Percentiles rank a stretch among this genome's conserved stretches.
These are phyloP conservation scores for Sugiyamaella novakii DNA, from an alignment of 1,139 yeast species.

Conservation along the genomic window DNA sequence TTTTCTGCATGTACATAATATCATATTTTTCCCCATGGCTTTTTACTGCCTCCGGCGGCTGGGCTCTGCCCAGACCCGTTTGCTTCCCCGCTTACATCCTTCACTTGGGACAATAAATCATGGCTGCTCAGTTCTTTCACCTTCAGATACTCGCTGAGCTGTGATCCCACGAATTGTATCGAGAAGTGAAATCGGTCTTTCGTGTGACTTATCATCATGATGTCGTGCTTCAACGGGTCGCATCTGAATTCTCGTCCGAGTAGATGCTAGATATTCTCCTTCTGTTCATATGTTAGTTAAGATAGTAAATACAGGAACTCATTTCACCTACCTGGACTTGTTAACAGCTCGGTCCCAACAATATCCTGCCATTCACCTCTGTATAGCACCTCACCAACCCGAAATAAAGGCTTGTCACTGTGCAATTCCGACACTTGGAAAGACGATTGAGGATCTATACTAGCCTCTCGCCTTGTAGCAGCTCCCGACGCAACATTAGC, in stretches of 20 bases:
- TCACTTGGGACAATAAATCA: too few relatives aligned
- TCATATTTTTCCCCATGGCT: neutral
- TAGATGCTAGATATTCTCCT: constrained; percentile 34
- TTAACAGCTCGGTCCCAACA: constrained; percentile 77
- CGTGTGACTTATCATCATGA: constrained; percentile 7
- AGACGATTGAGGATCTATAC: constrained; percentile 39
- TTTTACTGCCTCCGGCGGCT: neutral
- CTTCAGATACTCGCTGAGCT: constrained; percentile 1
- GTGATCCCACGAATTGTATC: constrained; percentile 35
- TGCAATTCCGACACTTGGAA: constrained; percentile 58
- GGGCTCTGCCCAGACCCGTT: neutral
- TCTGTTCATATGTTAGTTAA: constrained; percentile 17
- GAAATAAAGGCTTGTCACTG: constrained; percentile 54
- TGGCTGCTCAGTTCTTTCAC: too few relatives aligned
- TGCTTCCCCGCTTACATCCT: too few relatives aligned
- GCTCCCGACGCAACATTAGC: constrained; percentile 19
- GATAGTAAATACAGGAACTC: neutral
- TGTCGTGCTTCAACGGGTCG: constrained; percentile 20
- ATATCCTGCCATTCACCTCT: constrained; percentile 77
- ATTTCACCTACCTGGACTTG: constrained; percentile 15
- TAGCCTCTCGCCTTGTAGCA: constrained; percentile 13
- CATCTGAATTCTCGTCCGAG: constrained; percentile 30
- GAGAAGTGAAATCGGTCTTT: constrained; percentile 25
- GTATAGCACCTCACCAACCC: constrained; percentile 58
- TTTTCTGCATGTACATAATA: constrained; percentile 12